A percentile compares a stretch with the other conserved stretches of the same genome.
Evolutionary conservation across 1,284 basidiomycete genomes (phyloP).

Genomic region (Ceratobasidium sp.): DNA sequence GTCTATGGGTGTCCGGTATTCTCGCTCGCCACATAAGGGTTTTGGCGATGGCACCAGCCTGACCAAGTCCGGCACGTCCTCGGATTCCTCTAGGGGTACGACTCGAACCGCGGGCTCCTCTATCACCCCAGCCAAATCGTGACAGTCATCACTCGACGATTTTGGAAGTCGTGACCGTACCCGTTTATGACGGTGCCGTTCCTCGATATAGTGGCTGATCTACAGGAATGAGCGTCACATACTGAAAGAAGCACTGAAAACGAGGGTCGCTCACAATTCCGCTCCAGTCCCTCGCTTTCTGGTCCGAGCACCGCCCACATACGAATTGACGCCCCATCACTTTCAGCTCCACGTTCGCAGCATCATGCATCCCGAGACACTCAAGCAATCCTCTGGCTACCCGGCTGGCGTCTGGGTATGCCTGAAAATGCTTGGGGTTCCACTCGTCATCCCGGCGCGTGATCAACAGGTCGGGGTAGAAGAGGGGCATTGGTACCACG

Average conservation of each 20-base stretch:
- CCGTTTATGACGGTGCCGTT: too few relatives aligned
- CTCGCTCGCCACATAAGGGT: not conserved
- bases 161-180: not conserved
- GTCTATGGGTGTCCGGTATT: too few relatives aligned
- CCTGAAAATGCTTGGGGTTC: not conserved
- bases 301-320: slow-evolving; percentile 6
- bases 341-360: not conserved
- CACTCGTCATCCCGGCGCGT: not conserved
- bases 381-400: not conserved
- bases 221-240: not conserved
- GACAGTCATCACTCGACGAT: not conserved
- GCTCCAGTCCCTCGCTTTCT: not conserved
- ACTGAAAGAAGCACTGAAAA: not conserved
- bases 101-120: not conserved
- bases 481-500: not conserved
- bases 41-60: not conserved
- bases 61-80: not conserved
- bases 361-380: slow-evolving; percentile 2
- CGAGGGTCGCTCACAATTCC: slow-evolving; percentile 4
- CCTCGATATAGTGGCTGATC: not conserved
- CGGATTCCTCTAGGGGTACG: not conserved
- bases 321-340: slow-evolving; percentile 3
- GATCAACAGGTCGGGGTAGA: slow-evolving; percentile 1
- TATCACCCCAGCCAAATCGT: not conserved
- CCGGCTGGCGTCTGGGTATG: not conserved